A percentile compares a stretch with the other conserved stretches of the same genome.
Evolutionary conservation across 345 rosid genomes (phyloP).

Genomic region (Lepidium didymum): DNA sequence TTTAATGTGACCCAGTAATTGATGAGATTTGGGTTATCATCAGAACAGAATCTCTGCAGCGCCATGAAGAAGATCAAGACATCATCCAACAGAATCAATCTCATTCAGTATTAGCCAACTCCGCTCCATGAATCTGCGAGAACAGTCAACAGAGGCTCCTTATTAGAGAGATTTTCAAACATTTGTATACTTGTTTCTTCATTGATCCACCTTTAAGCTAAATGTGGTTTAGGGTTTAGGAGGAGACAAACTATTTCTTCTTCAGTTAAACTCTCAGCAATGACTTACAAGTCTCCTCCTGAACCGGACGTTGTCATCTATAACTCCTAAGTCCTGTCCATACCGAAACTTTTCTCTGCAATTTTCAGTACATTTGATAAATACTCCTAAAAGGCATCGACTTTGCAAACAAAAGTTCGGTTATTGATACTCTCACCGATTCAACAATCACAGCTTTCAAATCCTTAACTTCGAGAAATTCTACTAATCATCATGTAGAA

Average conservation of each 20-base stretch:
- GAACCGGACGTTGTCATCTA: too few relatives aligned
- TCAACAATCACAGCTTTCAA: constrained; percentile 49
- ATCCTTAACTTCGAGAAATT: constrained; percentile 63
- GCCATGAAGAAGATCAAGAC: constrained; percentile 59
- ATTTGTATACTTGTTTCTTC: neutral
- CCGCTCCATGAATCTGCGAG: constrained; percentile 76
- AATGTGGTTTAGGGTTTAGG: too few relatives aligned
- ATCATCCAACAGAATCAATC: constrained; percentile 81
- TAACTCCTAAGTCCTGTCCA: constrained; percentile 47
- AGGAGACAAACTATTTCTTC: constrained; percentile 51
- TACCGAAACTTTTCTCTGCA: neutral
- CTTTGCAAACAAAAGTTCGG: neutral
- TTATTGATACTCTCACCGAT: neutral
- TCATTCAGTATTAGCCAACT: constrained; percentile 74
- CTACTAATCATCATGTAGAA: constrained; percentile 4
- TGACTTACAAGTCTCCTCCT: constrained; percentile 36
- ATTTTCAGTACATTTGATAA: neutral
- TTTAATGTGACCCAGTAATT: constrained; percentile 62
- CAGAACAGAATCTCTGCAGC: constrained; percentile 76
- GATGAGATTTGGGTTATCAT: constrained; percentile 78
- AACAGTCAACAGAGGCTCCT: neutral
- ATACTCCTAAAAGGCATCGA: constrained; percentile 28
- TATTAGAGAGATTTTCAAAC: neutral
- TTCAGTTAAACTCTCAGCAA: constrained; percentile 79
- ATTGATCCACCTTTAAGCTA: neutral